Evolutionary conservation across 805 yeast species (phyloP), one percentile per base, ranked within the genome.

Genomic region (Hanseniaspora singularis): DNA sequence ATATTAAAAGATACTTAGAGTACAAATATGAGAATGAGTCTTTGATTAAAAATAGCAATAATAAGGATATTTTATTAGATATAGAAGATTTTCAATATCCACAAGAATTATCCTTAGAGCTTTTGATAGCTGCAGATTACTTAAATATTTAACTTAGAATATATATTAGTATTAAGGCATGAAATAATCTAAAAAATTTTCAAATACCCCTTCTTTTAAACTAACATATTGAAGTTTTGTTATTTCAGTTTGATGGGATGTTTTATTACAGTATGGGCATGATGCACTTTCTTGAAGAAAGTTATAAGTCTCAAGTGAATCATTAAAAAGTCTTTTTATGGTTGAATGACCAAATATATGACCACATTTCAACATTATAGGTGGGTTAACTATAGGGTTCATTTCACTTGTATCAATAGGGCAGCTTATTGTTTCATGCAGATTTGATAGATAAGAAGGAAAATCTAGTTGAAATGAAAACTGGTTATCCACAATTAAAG

Each of bases 61-160:
- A 74, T 41, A 72, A 67, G 28, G 53, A 58, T 6, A 64, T 62
- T 22, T 54, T 49, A 7, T 76, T 73, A 3, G 79, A 74, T 41
- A 74, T 82, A 6, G 95, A 95, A 0, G 92, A 83, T 47, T 92
- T 92, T 62, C 81, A 82, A 31, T 76, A 92, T 2, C 96, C 97
- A 1, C 88, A 96, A 0, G 96, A 86, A 54, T 73, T 89, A 76
- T 95, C 97, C 0, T 66, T 89, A 51, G 97, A 92, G 59, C 65
- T 89, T 53, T 64, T 92, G 38, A 89, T 92, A 31, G 95, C 95
- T 22, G 95, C 97, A 1, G 98, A 92, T 59, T 89, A 76, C 59
- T 51, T 62, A 43, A 53, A 56, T 52, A 54, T 63, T 46, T 56
- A 51, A 48, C 28, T 27, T 26, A 11, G 11, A 26, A 26, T 11